Base-by-base conservation (phyloP, 2,329 filamentous ascomycete species). In the Tolypocladium amazonense region DNA sequence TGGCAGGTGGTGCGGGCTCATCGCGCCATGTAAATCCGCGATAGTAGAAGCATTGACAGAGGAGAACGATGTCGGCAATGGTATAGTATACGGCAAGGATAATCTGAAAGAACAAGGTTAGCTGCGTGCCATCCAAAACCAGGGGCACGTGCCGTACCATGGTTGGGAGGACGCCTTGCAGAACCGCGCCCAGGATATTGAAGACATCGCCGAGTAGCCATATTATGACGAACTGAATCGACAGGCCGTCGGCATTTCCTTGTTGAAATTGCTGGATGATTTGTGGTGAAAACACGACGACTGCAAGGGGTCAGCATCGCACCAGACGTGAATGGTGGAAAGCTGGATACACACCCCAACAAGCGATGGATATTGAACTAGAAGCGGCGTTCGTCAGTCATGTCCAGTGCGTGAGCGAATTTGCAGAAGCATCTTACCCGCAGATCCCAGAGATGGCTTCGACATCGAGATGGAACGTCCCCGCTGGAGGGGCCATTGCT, bases 191-290 rank as follows among this genome's bases (percentile, higher is more conserved):
- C 3, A 96, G 80, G 63, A 97, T 95, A 71, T 97, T 97, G 80
- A 96, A 97, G 65, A 97, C 87, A 85, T 99, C 94, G 58, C 94
- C 94, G 1, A 88, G 81, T 2, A 97, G 82, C 94, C 94, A 99
- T 68, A 96, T 84, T 62, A 95, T 87, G 69, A 97, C 86, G 77
- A 97, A 99, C 59, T 93, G 88, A 18, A 97, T 83, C 0, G 90
- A 96, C 1, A 97, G 81, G 2, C 92, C 93, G 71, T 97, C 91
- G 60, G 92, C 90, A 47, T 89, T 95, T 65, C 84, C 79, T 59
- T 92, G 85, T 63, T 87, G 87, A 76, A 96, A 97, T 71, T 97
- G 97, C 70, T 96, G 91, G 67, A 96, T 88, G 67, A 99, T 97
- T 68, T 99, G 94, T 2, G 94, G 94, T 0, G 91, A 94, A 77